Conservation (phyloP, 306 rosid species). For the Glycine soja region DNA sequence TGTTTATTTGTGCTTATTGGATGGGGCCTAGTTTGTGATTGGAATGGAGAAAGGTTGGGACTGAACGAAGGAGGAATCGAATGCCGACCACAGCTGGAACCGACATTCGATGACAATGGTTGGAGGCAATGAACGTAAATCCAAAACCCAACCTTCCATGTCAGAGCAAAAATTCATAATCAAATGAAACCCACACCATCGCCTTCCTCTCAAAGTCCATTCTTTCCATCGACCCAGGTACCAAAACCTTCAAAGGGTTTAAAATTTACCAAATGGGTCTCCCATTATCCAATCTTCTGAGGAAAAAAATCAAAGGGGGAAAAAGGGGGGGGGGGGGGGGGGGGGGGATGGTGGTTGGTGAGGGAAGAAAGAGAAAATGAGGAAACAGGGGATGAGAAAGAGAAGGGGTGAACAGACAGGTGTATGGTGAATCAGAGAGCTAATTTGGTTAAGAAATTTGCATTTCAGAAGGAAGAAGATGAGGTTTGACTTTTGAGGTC, state of each 20-base stretch:
- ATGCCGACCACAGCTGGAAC: slow-evolving; percentile 69
- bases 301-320: neutral
- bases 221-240: slow-evolving; percentile 39
- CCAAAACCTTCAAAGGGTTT: slow-evolving; percentile 47
- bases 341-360: neutral
- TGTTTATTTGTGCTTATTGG: neutral
- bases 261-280: slow-evolving; percentile 43
- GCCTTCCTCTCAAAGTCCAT: slow-evolving; percentile 59
- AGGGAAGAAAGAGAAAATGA: slow-evolving; percentile 33
- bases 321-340: neutral
- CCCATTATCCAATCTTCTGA: slow-evolving; percentile 29
- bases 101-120: slow-evolving; percentile 69
- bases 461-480: neutral
- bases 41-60: slow-evolving; percentile 56
- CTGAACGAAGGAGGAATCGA: slow-evolving; percentile 59
- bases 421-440: slow-evolving; percentile 54
- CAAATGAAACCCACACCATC: slow-evolving; percentile 47
- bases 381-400: slow-evolving; percentile 49
- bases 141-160: slow-evolving; percentile 65
- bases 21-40: slow-evolving; percentile 38
- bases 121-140: slow-evolving; percentile 62
- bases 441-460: neutral
- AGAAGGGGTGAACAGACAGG: slow-evolving; percentile 57
- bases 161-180: slow-evolving; percentile 52
- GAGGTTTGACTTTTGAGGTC: slow-evolving; percentile 1